Base-by-base conservation (phyloP, 2,329 filamentous ascomycete genomes). In the Pseudocercospora eumusae region DNA sequence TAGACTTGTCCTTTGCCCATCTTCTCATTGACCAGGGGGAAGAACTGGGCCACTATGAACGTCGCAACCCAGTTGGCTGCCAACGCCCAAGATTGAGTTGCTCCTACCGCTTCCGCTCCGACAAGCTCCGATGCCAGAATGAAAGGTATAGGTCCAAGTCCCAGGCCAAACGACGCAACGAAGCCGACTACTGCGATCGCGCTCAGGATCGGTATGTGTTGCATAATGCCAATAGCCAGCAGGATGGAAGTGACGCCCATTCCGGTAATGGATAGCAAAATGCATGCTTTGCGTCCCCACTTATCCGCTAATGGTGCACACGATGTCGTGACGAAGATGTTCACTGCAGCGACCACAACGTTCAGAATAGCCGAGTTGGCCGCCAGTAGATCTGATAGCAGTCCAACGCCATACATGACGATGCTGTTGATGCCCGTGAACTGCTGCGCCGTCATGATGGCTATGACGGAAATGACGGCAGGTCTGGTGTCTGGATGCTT, bases 331-430 rank as follows among this genome's bases (percentile, higher is more conserved):
- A 91, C 91, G 69, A 91, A 71, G 36, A 99, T 86, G 77, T 98
- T 98, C 73, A 96, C 85, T 11, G 87, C 83, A 0, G 92, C 96
- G 62, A 98, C 92, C 59, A 90, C 79, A 63, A 98, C 93, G 59
- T 93, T 96, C 57, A 99, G 83, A 0, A 96, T 79, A 0, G 89
- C 89, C 0, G 93, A 93, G 64, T 88, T 92, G 52, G 92, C 86
- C 3, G 91, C 89, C 0, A 99, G 84, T 1, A 98, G 84, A 65
- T 87, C 87, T 31, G 89, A 86, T 13, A 99, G 84, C 0, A 99
- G 86, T 0, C 91, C 92, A 5, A 98, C 95, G 1, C 93, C 96
- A 77, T 99, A 99, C 93, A 99, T 97, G 77, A 98, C 90, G 73
- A 98, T 93, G 62, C 90, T 93, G 83, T 99, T 98, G 79, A 98